Conservation (phyloP, 2,329 filamentous ascomycete species). For the Phaeomoniella chlamydospora region DNA sequence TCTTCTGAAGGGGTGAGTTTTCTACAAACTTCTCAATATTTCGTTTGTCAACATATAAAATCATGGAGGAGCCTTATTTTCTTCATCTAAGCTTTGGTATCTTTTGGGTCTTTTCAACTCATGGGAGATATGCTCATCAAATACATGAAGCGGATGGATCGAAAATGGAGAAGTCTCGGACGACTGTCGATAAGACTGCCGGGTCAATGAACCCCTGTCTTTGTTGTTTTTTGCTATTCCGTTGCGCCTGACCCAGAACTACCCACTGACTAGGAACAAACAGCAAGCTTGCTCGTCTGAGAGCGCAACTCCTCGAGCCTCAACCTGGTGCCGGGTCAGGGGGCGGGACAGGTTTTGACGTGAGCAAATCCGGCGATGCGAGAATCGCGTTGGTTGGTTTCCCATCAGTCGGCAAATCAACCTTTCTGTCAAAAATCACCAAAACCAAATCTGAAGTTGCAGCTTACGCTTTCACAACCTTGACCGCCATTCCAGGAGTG, state of each 20-base stretch:
- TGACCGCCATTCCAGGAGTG: conserved; percentile 94
- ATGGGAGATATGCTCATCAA: too few relatives aligned
- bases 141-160: too few relatives aligned
- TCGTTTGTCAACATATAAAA: too few relatives aligned
- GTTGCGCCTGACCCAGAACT: neutral
- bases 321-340: conserved; percentile 63
- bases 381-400: conserved; percentile 97
- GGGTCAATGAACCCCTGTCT: neutral
- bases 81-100: too few relatives aligned
- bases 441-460: conserved; percentile 95
- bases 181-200: neutral
- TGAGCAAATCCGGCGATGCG: conserved; percentile 92
- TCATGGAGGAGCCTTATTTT: too few relatives aligned
- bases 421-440: conserved; percentile 96
- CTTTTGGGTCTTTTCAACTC: too few relatives aligned
- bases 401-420: conserved; percentile 96
- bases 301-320: conserved; percentile 88
- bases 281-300: conserved; percentile 88
- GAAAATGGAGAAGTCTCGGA: too few relatives aligned
- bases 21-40: neutral
- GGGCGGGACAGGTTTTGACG: conserved; percentile 71
- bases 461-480: conserved; percentile 90
- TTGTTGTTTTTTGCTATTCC: neutral
- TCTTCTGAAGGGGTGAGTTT: conserved; percentile 76
- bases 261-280: neutral